A percentile compares a stretch with the other conserved stretches of the same genome.
Evolutionary conservation across 768 basidiomycete species (phyloP).

Genomic region (Trametes gibbosa): DNA sequence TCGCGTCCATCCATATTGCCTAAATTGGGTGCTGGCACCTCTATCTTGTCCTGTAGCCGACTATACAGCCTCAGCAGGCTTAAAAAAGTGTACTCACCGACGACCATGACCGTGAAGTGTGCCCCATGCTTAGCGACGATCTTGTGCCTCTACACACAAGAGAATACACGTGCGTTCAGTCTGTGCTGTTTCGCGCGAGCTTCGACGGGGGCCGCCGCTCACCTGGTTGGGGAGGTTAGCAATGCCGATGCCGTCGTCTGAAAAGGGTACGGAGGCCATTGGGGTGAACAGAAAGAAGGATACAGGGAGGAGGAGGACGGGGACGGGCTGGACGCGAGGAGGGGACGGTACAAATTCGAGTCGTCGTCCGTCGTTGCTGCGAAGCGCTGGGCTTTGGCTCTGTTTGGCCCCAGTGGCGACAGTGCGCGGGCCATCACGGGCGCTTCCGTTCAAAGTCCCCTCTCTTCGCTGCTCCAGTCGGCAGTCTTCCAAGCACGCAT

Average conservation of each 20-base stretch:
- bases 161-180: constrained; percentile 10
- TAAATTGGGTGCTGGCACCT: not conserved
- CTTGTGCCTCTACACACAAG: constrained; percentile 80
- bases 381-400: constrained; percentile 8
- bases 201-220: constrained; percentile 24
- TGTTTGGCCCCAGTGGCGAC: constrained; percentile 13
- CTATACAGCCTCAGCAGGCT: not conserved
- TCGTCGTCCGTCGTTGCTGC: constrained; percentile 4
- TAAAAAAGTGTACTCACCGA: constrained; percentile 57
- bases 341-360: constrained; percentile 13
- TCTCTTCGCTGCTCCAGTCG: constrained; percentile 4
- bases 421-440: constrained; percentile 7
- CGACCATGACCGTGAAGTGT: constrained; percentile 99
- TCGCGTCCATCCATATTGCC: not conserved
- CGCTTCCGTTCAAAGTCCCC: not conserved
- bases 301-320: not conserved
- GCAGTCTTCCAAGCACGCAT: not conserved
- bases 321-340: constrained; percentile 5
- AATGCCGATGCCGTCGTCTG: constrained; percentile 88
- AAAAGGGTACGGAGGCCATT: constrained; percentile 27
- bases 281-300: not conserved
- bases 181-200: not conserved
- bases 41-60: not conserved
- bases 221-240: constrained; percentile 99
- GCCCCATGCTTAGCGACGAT: constrained; percentile 97